phyloP scores from a whole-genome alignment of 257 asterid species.

The Mentha longifolia region DNA sequence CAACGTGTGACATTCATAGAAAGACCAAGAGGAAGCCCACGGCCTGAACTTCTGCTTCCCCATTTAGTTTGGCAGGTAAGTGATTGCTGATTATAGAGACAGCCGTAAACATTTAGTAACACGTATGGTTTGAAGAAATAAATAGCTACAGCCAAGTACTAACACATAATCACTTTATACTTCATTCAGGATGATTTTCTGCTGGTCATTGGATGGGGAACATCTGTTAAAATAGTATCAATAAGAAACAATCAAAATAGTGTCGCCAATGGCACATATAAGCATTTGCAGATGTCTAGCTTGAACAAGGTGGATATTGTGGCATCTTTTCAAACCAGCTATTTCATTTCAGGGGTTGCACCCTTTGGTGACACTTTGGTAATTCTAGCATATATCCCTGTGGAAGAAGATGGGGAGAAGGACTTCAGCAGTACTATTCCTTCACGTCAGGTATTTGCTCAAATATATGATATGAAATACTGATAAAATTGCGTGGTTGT shows the following conservation, averaged over 20 bases:
- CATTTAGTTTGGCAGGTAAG: constrained; percentile 98
- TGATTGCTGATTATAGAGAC: constrained; percentile 26
- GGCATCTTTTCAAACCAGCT: constrained; percentile 95
- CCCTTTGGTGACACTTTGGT: constrained; percentile 99
- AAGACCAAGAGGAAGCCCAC: constrained; percentile 96
- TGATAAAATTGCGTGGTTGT: constrained; percentile 10
- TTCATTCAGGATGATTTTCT: constrained; percentile 77
- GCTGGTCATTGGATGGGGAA: constrained; percentile 99
- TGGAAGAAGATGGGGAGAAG: constrained; percentile 85
- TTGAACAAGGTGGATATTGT: constrained; percentile 90
- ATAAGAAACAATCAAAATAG: constrained; percentile 67
- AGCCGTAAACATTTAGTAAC: constrained; percentile 15
- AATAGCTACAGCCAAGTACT: background rate
- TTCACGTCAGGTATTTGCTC: constrained; percentile 81
- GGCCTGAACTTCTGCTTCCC: constrained; percentile 92
- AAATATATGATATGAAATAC: constrained; percentile 12
- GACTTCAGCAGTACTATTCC: constrained; percentile 75
- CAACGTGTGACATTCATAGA: constrained; percentile 90
- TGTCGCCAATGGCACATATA: constrained; percentile 67
- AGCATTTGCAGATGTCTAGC: constrained; percentile 70
- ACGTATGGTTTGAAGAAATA: background rate
- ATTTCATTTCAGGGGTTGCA: constrained; percentile 95
- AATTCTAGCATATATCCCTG: constrained; percentile 85
- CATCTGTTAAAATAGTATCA: constrained; percentile 83
- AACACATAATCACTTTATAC: constrained; percentile 28